Evolutionary conservation across 2,329 filamentous ascomycete genomes (phyloP), one percentile per base, ranked within the genome.

Genomic region (Exophiala oligosperma): DNA sequence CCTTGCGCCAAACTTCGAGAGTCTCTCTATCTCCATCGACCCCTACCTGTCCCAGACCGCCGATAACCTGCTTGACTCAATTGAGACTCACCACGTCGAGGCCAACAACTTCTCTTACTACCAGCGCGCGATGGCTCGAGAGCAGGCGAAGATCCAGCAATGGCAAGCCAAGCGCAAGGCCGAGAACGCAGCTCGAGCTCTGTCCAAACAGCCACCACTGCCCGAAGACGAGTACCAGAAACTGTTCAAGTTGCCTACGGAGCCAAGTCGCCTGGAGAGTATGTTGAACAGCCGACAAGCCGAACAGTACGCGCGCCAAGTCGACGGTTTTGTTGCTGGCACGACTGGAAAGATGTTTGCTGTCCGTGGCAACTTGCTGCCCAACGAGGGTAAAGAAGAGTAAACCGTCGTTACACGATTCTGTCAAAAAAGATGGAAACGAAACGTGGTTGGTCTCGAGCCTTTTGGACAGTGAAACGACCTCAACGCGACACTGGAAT

Each of bases 51-150:
- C 97, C 83, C 96, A 97, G 85, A 96, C 93, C 52, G 96, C 92
- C 79, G 93, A 99, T 73, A 85, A 97, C 67, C 85, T 99, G 57
- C 86, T 97, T 63, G 94, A 99, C 72, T 92, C 89, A 81, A 96
- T 99, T 74, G 94, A 99, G 81, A 89, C 89, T 56, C 94, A 99
- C 81, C 94, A 97, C 80, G 96, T 92, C 60, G 94, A 99, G 78
- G 89, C 96, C 74, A 97, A 97, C 86, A 99, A 99, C 84, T 94
- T 95, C 81, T 92, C 97, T 77, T 91, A 89, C 84, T 97, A 97
- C 81, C 92, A 97, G 79, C 86, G 94, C 70, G 92, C 95, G 72
- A 83, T 97, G 57, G 89, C 88, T 8, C 90, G 94, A 68, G 94
- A 99, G 80, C 94, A 99, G 80, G 80, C 89, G 70, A 99, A 97